Evolutionary conservation across 192 early-diverging fungal genomes (phyloP).

Genomic region (Entomortierella parvispora): DNA sequence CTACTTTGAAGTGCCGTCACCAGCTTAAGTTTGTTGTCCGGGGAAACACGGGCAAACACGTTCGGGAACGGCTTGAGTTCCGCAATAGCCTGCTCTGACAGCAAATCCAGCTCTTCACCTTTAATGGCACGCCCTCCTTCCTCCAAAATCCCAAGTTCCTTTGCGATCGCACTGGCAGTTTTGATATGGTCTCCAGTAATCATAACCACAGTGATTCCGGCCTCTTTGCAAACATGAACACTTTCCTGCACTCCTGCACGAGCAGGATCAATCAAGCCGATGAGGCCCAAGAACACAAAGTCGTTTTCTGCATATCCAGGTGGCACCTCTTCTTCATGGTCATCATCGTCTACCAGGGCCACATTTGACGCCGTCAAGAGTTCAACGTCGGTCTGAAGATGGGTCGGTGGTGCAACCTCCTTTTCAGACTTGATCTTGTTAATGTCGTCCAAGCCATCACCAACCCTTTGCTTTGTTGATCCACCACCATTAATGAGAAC

Average conservation of each 20-base stretch:
- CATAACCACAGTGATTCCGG: conserved; percentile 96
- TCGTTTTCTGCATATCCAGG: conserved; percentile 68
- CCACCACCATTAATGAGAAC: conserved; percentile 50
- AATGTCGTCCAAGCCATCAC: conserved; percentile 52
- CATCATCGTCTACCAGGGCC: conserved; percentile 43
- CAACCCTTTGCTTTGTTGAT: not conserved
- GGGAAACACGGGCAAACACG: conserved; percentile 95
- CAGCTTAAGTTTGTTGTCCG: conserved; percentile 96
- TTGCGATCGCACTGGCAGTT: conserved; percentile 93
- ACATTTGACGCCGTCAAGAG: conserved; percentile 50
- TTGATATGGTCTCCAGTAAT: conserved; percentile 96
- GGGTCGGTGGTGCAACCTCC: conserved; percentile 48
- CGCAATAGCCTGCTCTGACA: conserved; percentile 88
- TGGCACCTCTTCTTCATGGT: conserved; percentile 48
- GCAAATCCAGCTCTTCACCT: conserved; percentile 87
- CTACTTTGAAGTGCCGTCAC: conserved; percentile 87
- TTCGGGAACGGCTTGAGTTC: conserved; percentile 87
- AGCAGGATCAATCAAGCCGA: conserved; percentile 94
- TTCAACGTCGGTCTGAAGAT: conserved; percentile 28
- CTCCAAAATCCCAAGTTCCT: conserved; percentile 73
- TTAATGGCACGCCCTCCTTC: conserved; percentile 81
- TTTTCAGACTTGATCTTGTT: conserved; percentile 61
- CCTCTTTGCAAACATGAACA: conserved; percentile 81
- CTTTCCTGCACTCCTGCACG: conserved; percentile 81
- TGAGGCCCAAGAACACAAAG: conserved; percentile 87